A percentile compares a stretch with the other conserved stretches of the same genome.
phyloP scores from a whole-genome alignment of 1,139 yeast genomes.

The Scheffersomyces parashehatae region DNA sequence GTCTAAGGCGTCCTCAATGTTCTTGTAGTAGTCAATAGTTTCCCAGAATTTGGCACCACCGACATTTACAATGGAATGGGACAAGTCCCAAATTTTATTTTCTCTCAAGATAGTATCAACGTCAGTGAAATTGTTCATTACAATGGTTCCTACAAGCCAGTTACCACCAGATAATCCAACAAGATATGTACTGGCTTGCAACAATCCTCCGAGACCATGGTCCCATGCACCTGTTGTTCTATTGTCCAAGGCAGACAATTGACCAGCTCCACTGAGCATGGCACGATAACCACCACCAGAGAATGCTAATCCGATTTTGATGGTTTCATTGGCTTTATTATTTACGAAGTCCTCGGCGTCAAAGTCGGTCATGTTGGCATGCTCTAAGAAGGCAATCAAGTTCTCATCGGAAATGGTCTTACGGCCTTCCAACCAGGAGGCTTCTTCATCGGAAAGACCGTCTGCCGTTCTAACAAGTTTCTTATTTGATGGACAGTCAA shows the following conservation, averaged over 20 bases:
- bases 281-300: constrained; percentile 32
- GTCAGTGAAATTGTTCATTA: constrained; percentile 79
- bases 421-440: constrained; percentile 20
- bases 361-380: constrained; percentile 20
- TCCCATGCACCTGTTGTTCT: constrained; percentile 43
- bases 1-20: constrained; percentile 53
- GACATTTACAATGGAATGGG: constrained; percentile 59
- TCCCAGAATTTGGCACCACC: constrained; percentile 69
- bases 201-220: constrained; percentile 74
- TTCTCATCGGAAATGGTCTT: constrained; percentile 20
- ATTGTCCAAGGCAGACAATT: constrained; percentile 25
- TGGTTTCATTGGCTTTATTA: constrained; percentile 18
- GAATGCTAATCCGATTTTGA: constrained; percentile 24
- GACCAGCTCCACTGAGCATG: constrained; percentile 28
- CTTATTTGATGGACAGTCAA: constrained; percentile 19
- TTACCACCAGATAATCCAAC: constrained; percentile 85
- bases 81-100: constrained; percentile 67
- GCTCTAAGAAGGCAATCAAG: constrained; percentile 19
- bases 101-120: constrained; percentile 58
- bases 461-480: constrained; percentile 17
- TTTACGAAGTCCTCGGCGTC: constrained; percentile 19
- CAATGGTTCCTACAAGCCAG: constrained; percentile 81
- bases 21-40: constrained; percentile 56
- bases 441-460: constrained; percentile 16
- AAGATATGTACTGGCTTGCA: constrained; percentile 72